Evolutionary conservation across 164 flowering plant genomes (phyloP), one percentile per base, ranked within the genome.

Genomic region (Liquidambar formosana): DNA sequence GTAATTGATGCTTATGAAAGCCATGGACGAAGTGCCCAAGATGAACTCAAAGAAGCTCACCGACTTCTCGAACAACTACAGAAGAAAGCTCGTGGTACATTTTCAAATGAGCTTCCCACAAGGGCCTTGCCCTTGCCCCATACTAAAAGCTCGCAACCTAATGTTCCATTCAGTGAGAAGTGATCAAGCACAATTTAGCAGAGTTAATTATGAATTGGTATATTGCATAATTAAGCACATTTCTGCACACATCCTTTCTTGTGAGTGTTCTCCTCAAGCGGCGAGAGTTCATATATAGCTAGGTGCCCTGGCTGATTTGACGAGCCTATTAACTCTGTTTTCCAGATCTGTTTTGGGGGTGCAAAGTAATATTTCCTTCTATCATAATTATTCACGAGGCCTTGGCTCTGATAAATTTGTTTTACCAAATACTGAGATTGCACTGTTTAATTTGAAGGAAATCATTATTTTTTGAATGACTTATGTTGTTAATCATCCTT

Each of bases 81-180:
- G 76, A 72, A 21, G 28, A 76, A 78, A 61, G 80, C 81, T 28
- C 68, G 47, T 33, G 71, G 71, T 64, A 57, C 72, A 45, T 41
- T 69, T 23, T 33, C 72, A 22, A 64, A 74, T 18, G 75, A 71
- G 68, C 28, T 51, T 56, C 68, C 61, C 19, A 72, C 61, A 38
- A 80, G 79, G 74, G 82, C 88, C 58, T 76, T 85, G 70, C 89
- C 88, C 5, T 45, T 75, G 71, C 83, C 90, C 21, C 76, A 67
- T 61, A 25, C 62, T 14, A 77, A 68, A 64, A 65, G 53, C 57
- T 49, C 66, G 27, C 69, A 60, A 23, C 61, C 78, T 53, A 65
- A 60, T 65, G 19, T 53, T 45, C 68, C 64, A 66, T 19, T 57
- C 15, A 23, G 45, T 26, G 51, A 66, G 54, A 52, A 67, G 41